Conservation (phyloP, 768 basidiomycete genomes). For the Kwoniella dejecticola region DNA sequence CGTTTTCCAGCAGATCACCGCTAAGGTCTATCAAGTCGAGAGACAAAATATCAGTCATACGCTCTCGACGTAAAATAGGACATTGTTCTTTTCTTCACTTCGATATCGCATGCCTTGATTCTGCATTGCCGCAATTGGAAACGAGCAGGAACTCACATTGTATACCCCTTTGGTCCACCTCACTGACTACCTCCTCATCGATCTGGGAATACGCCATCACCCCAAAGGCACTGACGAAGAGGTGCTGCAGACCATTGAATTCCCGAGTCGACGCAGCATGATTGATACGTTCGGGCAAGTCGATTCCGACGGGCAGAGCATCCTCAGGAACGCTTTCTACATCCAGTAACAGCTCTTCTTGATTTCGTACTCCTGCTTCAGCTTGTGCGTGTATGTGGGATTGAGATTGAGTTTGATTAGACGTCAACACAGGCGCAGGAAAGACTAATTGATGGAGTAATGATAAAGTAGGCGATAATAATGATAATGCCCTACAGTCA, state of each 20-base stretch:
- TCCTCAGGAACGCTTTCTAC: neutral
- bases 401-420: slow-evolving; percentile 19
- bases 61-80: too few relatives aligned
- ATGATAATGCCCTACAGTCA: slow-evolving; percentile 12
- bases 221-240: slow-evolving; percentile 46
- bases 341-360: too few relatives aligned
- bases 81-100: too few relatives aligned
- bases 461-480: slow-evolving; percentile 25
- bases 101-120: too few relatives aligned
- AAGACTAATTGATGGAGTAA: slow-evolving; percentile 40
- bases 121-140: too few relatives aligned
- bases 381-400: neutral
- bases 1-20: slow-evolving; percentile 48
- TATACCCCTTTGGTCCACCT: slow-evolving; percentile 22
- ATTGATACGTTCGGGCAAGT: slow-evolving; percentile 28
- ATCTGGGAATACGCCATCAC: slow-evolving; percentile 44
- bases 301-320: slow-evolving; percentile 16
- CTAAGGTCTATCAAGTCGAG: slow-evolving; percentile 35
- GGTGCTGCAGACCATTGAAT: slow-evolving; percentile 45
- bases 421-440: slow-evolving; percentile 22
- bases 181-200: slow-evolving; percentile 20
- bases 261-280: slow-evolving; percentile 28
- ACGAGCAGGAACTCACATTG: slow-evolving; percentile 25
- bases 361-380: neutral
- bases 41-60: neutral